phyloP scores from a whole-genome alignment of 2,329 filamentous ascomycete species.

The Phaeosphaeria sp. region DNA sequence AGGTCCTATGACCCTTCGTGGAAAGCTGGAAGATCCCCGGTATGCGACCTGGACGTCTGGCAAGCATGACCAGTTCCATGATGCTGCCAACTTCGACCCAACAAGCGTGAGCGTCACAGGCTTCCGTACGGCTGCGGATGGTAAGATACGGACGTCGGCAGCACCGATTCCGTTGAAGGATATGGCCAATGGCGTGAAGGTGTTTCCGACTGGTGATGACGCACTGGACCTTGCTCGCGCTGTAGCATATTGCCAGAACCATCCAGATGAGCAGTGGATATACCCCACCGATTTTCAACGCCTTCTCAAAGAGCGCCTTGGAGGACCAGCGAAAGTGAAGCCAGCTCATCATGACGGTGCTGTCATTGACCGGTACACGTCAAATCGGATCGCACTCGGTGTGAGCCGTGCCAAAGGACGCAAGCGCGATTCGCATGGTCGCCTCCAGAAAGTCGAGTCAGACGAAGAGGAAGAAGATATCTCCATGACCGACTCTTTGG shows the following conservation, averaged over 20 bases:
- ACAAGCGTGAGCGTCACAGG: slow-evolving; percentile 21
- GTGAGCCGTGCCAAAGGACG: background rate
- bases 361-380: slow-evolving; percentile 13
- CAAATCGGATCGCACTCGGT: background rate
- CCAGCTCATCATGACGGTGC: slow-evolving; percentile 14
- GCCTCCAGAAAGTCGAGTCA: background rate
- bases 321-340: slow-evolving; percentile 14
- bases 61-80: slow-evolving; percentile 11
- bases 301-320: slow-evolving; percentile 12
- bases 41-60: slow-evolving; percentile 24
- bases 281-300: slow-evolving; percentile 23
- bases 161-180: slow-evolving; percentile 21
- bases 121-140: slow-evolving; percentile 15
- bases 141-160: background rate
- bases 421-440: slow-evolving; percentile 6
- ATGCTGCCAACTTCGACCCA: slow-evolving; percentile 14
- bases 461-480: slow-evolving; percentile 1
- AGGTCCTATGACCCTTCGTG: slow-evolving; percentile 17
- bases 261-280: slow-evolving; percentile 23
- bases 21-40: slow-evolving; percentile 3
- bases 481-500: background rate
- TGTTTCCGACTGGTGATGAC: slow-evolving; percentile 19
- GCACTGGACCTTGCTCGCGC: slow-evolving; percentile 32
- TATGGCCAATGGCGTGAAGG: slow-evolving; percentile 18
- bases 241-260: slow-evolving; percentile 18